Evolutionary conservation across 805 yeast genomes (phyloP).

Genomic region (Metschnikowia borealis): DNA sequence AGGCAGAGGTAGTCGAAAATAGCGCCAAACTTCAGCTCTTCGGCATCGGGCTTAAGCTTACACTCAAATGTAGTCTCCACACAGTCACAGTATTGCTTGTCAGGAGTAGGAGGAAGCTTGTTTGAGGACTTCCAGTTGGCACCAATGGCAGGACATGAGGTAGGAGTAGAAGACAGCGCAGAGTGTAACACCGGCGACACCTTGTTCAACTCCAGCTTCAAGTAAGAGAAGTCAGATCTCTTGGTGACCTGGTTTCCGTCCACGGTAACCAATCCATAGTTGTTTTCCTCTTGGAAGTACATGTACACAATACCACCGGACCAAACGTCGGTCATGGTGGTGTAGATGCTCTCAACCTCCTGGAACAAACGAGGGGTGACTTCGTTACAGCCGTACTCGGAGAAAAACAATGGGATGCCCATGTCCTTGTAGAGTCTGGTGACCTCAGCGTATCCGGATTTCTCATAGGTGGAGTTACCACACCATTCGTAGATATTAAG

Average conservation of each 20-base stretch:
- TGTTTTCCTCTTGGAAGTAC: constrained; percentile 74
- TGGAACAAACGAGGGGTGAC: constrained; percentile 68
- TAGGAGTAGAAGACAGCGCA: constrained; percentile 23
- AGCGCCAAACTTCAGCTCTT: constrained; percentile 29
- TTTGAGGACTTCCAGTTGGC: constrained; percentile 37
- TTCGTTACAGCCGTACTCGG: constrained; percentile 78
- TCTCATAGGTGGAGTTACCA: constrained; percentile 54
- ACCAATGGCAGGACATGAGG: constrained; percentile 35
- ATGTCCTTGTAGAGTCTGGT: constrained; percentile 61
- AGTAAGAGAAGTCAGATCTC: constrained; percentile 55
- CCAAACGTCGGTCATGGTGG: constrained; percentile 77
- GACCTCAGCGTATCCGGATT: constrained; percentile 64
- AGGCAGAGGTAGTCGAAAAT: constrained; percentile 35
- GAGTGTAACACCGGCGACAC: constrained; percentile 42
- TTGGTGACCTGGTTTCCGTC: constrained; percentile 49
- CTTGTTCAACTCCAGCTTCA: constrained; percentile 38
- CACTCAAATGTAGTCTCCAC: constrained; percentile 31
- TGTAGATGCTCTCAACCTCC: constrained; percentile 64
- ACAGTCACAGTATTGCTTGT: constrained; percentile 34
- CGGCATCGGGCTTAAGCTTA: constrained; percentile 30
- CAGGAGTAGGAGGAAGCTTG: constrained; percentile 43
- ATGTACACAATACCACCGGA: constrained; percentile 87
- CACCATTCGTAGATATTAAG: constrained; percentile 91
- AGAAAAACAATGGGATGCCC: constrained; percentile 71
- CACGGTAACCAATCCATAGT: constrained; percentile 68